phyloP scores from a whole-genome alignment of 2,329 filamentous ascomycete species.

The Aspergillus sp. region DNA sequence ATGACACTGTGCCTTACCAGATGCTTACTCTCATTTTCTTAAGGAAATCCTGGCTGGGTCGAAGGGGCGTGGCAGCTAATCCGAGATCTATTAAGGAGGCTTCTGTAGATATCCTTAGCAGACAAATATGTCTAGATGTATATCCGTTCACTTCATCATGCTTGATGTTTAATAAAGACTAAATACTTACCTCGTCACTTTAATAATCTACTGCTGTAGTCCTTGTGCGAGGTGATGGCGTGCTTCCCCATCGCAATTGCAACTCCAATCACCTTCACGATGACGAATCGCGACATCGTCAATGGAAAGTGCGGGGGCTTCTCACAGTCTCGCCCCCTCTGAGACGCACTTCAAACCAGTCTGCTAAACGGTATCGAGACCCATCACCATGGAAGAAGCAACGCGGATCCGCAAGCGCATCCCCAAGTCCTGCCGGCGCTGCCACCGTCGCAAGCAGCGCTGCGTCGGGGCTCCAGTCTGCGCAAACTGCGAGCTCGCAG shows the following conservation, averaged over 20 bases:
- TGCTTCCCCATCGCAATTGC: conserved; percentile 8
- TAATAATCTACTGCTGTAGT: no score
- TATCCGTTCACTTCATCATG: no score
- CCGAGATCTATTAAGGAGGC: no score
- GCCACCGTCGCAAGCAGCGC: conserved; percentile 26
- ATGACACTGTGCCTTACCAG: no score
- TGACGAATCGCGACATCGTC: conserved; percentile 2
- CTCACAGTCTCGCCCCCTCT: not conserved
- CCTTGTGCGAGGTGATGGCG: not conserved
- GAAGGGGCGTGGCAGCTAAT: no score
- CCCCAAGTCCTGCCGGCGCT: conserved; percentile 24
- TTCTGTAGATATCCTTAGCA: no score
- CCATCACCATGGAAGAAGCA: not conserved
- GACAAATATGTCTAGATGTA: no score
- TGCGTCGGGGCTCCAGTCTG: conserved; percentile 23
- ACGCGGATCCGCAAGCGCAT: conserved; percentile 21
- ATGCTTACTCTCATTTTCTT: no score
- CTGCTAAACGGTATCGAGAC: not conserved
- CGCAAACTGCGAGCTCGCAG: conserved; percentile 21
- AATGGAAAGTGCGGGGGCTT: conserved; percentile 6
- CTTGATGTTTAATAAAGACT: no score
- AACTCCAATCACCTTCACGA: not conserved
- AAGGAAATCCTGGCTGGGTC: no score
- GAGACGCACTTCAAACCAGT: not conserved
- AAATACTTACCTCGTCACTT: no score